Percentiles rank a stretch among this genome's conserved stretches.
phyloP scores from a whole-genome alignment of 768 basidiomycete species.

The Boletus sensibilis region DNA sequence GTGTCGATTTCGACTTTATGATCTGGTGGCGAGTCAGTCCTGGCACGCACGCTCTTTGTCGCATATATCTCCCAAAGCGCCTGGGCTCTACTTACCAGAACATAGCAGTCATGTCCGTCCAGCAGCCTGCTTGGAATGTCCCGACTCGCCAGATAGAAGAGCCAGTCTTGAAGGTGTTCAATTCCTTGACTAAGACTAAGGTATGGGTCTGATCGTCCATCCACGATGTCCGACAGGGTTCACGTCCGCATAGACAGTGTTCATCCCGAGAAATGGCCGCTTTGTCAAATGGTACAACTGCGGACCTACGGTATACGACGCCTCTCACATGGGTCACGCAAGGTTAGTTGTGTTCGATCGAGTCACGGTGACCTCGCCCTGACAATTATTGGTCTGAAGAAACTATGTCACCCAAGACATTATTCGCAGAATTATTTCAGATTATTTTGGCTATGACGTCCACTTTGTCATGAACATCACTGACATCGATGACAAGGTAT shows the following conservation, averaged over 20 bases:
- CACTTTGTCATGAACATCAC: constrained; percentile 99
- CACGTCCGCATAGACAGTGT: constrained; percentile 59
- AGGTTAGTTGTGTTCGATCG: constrained; percentile 48
- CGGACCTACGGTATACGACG: constrained; percentile 98
- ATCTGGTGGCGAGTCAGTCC: constrained; percentile 21
- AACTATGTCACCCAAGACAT: constrained; percentile 62
- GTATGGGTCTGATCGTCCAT: constrained; percentile 42
- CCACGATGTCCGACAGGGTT: constrained; percentile 5
- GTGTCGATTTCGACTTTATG: constrained; percentile 18
- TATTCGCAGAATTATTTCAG: constrained; percentile 70
- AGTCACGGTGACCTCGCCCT: not conserved
- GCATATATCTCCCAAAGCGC: constrained; percentile 3
- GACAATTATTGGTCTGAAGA: constrained; percentile 41
- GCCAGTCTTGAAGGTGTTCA: constrained; percentile 73
- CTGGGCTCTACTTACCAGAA: constrained; percentile 3
- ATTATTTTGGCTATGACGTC: constrained; percentile 97
- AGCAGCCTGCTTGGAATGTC: constrained; percentile 55
- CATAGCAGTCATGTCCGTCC: constrained; percentile 46
- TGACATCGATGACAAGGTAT: constrained; percentile 98
- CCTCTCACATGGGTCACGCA: constrained; percentile 98
- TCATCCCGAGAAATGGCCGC: constrained; percentile 64
- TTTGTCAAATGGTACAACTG: constrained; percentile 99
- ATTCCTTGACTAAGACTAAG: constrained; percentile 90
- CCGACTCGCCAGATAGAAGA: constrained; percentile 41
- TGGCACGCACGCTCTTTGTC: constrained; percentile 5